Base-by-base conservation (phyloP, 1,139 yeast genomes). In the Sugiyamaella xylanicola region DNA sequence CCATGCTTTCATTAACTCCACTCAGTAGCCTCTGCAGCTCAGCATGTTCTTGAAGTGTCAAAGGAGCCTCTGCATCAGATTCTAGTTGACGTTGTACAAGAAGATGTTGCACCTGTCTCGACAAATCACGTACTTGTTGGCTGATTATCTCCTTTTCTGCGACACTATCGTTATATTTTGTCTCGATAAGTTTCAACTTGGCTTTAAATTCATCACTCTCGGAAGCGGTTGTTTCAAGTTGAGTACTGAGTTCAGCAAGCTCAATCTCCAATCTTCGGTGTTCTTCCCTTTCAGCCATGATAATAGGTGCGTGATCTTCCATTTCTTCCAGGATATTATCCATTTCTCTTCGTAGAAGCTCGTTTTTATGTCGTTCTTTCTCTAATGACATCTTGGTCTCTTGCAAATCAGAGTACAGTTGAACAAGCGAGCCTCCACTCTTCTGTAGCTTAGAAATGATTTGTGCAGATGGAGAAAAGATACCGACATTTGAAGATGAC, bases 281-380 rank as follows among this genome's bases (percentile, higher is more conserved):
- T 57, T 80, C 82, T 54, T 78, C 82, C 54, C 77, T 84, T 68
- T 83, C 88, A 60, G 83, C 86, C 72, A 87, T 80, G 51, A 92
- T 79, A 1, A 86, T 76, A 0, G 98, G 98, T 55, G 90, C 86
- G 64, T 87, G 86, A 22, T 82, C 78, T 67, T 91, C 96, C 61
- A 93, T 76, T 68, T 92, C 97, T 32, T 76, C 77, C 36, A 91
- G 82, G 63, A 92, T 85, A 0, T 79, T 75, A 62, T 86, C 86
- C 59, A 92, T 76, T 70, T 90, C 93, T 37, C 75, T 71, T 57
- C 92, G 87, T 56, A 92, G 76, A 56, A 81, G 79, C 56, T 83
- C 85, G 65, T 88, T 91, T 57, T 87, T 86, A 32, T 85, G 78
- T 63, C 83, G 81, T 67, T 90, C 97, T 56, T 84, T 79, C 4